phyloP scores from a whole-genome alignment of 2,329 filamentous ascomycete species.

The Fusarium hostae region DNA sequence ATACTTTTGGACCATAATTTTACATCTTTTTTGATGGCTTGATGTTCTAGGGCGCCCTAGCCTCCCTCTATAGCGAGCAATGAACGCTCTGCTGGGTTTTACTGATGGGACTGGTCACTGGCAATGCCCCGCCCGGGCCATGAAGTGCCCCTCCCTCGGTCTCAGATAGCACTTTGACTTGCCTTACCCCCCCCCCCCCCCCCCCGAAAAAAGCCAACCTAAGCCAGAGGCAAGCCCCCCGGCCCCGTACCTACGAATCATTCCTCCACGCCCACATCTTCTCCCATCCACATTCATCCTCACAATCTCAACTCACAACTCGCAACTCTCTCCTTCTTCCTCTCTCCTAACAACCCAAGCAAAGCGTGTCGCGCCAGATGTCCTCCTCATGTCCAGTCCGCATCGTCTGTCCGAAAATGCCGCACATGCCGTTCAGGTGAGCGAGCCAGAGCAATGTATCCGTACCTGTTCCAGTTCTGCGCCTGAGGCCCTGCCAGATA shows the following conservation, averaged over 20 bases:
- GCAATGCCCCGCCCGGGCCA: conserved; percentile 30
- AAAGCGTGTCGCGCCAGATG: conserved; percentile 58
- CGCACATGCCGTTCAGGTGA: conserved; percentile 61
- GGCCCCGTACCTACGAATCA: conserved; percentile 47
- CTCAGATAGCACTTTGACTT: conserved; percentile 30
- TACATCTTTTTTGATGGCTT: conserved; percentile 4
- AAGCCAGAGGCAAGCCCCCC: not conserved
- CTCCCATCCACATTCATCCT: conserved; percentile 30
- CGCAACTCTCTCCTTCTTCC: conserved; percentile 26
- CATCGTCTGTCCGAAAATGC: conserved; percentile 64
- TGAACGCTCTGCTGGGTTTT: not conserved
- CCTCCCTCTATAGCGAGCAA: not conserved
- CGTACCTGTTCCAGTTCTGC: not conserved
- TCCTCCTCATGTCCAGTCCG: conserved; percentile 68
- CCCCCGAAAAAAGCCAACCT: conserved; percentile 4
- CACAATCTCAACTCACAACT: conserved; percentile 33
- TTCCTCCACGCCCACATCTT: conserved; percentile 46
- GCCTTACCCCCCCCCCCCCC: conserved; percentile 29
- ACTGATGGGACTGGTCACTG: conserved; percentile 11
- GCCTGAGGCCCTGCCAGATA: conserved; percentile 32
- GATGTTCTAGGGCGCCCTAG: conserved; percentile 9
- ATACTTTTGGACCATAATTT: too few relatives aligned
- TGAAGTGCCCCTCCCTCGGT: conserved; percentile 16
- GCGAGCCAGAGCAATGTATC: conserved; percentile 40
- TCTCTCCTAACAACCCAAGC: conserved; percentile 19